Evolutionary conservation across 176 grass and related monocot genomes (phyloP), one percentile per base, ranked within the genome.

Genomic region (Raddia guianensis): DNA sequence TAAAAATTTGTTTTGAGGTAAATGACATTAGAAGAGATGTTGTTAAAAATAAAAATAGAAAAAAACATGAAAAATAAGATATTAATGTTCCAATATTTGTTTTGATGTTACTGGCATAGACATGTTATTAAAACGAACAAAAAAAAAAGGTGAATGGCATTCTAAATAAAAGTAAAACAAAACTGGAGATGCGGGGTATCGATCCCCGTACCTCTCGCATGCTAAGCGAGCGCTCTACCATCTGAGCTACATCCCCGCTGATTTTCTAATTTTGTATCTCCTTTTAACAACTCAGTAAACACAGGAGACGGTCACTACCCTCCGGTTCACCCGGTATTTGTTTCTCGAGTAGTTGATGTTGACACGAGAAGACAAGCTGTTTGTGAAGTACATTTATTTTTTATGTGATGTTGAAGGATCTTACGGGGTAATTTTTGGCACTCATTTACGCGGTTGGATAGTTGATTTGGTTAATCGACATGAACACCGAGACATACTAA

Each of bases 191-290:
- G 90, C 88, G 70, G 92, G 88, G 88, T 91, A 98, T 94, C 90
- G 86, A 93, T 98, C 92, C 92, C 90, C 92, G 81, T 94, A 76
- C 95, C 90, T 98, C 95, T 98, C 86, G 88, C 95, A 98, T 98
- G 92, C 92, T 89, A 98, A 98, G 95, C 92, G 88, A 93, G 90
- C 88, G 86, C 90, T 94, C 88, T 93, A 94, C 90, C 95, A 94
- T 98, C 90, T 98, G 90, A 98, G 92, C 95, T 94, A 92, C 92
- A 94, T 94, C 88, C 90, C 90, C 94, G 27, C 27, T 27, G 27
- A 1, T 27, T 27, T 27, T 27, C 27, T 27, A 27, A 27, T 27
- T 27, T 27, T 27, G 27, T 27, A 0, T 27, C 27, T 27, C 27
- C 0, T 27, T 27, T 27, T 27, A 27, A 27, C 27, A 27, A 27